Base-by-base conservation (phyloP, 768 basidiomycete species). In the Lactarius sp. region DNA sequence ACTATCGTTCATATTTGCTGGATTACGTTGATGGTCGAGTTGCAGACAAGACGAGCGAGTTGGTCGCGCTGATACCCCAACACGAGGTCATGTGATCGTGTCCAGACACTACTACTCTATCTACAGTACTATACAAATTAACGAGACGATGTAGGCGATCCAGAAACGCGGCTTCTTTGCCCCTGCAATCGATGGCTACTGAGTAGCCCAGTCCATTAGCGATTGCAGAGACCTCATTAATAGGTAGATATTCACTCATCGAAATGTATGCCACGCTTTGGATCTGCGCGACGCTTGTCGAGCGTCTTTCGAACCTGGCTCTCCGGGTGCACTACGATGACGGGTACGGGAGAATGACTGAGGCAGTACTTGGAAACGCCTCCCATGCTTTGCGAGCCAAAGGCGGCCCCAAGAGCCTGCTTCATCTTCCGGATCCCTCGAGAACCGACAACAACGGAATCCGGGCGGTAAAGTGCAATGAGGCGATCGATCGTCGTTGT, bases 271-370 rank as follows among this genome's bases (percentile, higher is more conserved):
- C 92, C 91, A 20, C 93, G 81, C 75, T 94, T 97, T 3, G 94
- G 94, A 70, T 97, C 87, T 52, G 88, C 90, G 52, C 88, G 81
- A 33, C 94, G 82, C 73, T 97, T 96, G 70, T 89, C 92, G 51
- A 89, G 77, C 0, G 85, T 84, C 73, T 95, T 95, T 66, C 84
- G 83, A 34, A 94, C 86, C 71, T 94, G 93, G 42, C 90, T 81
- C 69, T 93, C 91, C 2, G 94, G 92, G 3, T 93, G 82, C 47
- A 98, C 94, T 56, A 98, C 96, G 66, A 98, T 94, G 69, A 97
- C 91, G 2, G 96, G 96, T 0, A 99, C 93, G 1, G 96, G 94
- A 0, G 93, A 94, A 71, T 92, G 94, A 18, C 90, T 88, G 49
- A 97, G 83, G 66, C 90, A 92, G 72, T 92, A 85, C 73, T 80